These are phyloP conservation scores for Fusarium pseudograminearum DNA, from an alignment of 2,329 filamentous ascomycete genomes.

Conservation along the genomic window DNA sequence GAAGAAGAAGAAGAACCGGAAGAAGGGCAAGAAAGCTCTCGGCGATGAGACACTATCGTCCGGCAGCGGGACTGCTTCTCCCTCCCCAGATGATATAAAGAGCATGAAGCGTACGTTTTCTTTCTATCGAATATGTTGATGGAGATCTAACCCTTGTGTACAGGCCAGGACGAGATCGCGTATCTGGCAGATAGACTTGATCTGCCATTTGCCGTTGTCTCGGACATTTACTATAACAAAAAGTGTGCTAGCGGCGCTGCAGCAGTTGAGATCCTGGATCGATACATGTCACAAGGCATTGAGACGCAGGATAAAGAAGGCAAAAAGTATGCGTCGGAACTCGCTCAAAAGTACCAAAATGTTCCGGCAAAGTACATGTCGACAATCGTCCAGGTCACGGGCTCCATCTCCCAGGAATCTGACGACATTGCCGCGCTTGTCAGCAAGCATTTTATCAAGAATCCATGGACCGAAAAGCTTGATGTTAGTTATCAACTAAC, in stretches of 20 bases:
- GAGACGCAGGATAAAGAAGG: slow-evolving; percentile 49
- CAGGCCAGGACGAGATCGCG: slow-evolving; percentile 56
- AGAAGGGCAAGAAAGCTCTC: slow-evolving; percentile 45
- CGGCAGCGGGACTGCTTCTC: slow-evolving; percentile 31
- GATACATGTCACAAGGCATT: slow-evolving; percentile 56
- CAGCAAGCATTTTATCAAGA: slow-evolving; percentile 58
- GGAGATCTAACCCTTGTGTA: slow-evolving; percentile 2
- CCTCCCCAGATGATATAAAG: slow-evolving; percentile 37
- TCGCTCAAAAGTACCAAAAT: slow-evolving; percentile 56
- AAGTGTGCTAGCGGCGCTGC: slow-evolving; percentile 56
- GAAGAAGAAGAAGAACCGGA: slow-evolving; percentile 57
- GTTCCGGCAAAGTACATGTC: slow-evolving; percentile 59
- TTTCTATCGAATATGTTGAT: no score
- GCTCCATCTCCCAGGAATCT: slow-evolving; percentile 50
- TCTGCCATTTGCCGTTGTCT: slow-evolving; percentile 57
- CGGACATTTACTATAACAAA: slow-evolving; percentile 55
- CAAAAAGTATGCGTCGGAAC: slow-evolving; percentile 49
- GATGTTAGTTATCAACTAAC: slow-evolving; percentile 55
- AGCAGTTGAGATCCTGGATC: slow-evolving; percentile 58
- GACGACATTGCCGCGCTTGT: slow-evolving; percentile 58
- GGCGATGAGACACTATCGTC: slow-evolving; percentile 27
- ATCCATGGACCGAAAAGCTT: slow-evolving; percentile 53
- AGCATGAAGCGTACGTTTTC: slow-evolving; percentile 50
- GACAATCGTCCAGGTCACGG: slow-evolving; percentile 57
- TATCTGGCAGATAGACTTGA: slow-evolving; percentile 60